Evolutionary conservation across 306 rosid genomes (phyloP), one percentile per base, ranked within the genome.

Genomic region (Glycine latifolia): DNA sequence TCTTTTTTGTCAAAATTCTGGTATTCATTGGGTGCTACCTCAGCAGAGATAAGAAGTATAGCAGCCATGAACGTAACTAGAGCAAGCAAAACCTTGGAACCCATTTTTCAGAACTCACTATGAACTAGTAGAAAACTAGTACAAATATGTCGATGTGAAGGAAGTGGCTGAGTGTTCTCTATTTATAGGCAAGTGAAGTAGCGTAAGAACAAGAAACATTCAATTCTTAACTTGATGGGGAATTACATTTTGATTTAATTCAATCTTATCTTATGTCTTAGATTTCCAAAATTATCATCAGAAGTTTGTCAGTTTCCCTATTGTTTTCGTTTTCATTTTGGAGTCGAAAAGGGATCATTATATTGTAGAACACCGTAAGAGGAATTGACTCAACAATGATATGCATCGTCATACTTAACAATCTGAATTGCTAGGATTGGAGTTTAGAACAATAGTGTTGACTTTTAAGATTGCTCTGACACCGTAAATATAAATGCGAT

Each of bases 41-140:
- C 73, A 14, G 65, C 2, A 12, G 41, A 63, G 9, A 65, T 77
- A 8, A 65, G 9, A 65, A 77, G 73, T 33, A 50, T 37, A 4
- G 81, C 50, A 15, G 59, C 53, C 73, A 65, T 31, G 73, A 77
- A 37, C 81, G 49, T 11, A 50, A 50, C 9, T n/a, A 65, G 53
- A 50, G 35, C 39, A 65, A 50, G 65, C 39, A 63, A 65, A 63
- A 26, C 43, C 65, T 77, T 77, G 65, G 15, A 50, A 50, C 43
- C 81, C 81, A 77, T 77, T 63, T 77, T 77, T 44, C 0, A 10
- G 5, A 63, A 49, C 61, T 8, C 37, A 33, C 3, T 65, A 2
- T 77, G 33, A 37, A 63, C 7, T 8, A 4, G 14, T 10, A 47
- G 59, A 60, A 59, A 13, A 46, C 33, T 35, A 35, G 39, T 35